Conservation (phyloP, 352 stramenopile genomes). For the Detonula confervacea region DNA sequence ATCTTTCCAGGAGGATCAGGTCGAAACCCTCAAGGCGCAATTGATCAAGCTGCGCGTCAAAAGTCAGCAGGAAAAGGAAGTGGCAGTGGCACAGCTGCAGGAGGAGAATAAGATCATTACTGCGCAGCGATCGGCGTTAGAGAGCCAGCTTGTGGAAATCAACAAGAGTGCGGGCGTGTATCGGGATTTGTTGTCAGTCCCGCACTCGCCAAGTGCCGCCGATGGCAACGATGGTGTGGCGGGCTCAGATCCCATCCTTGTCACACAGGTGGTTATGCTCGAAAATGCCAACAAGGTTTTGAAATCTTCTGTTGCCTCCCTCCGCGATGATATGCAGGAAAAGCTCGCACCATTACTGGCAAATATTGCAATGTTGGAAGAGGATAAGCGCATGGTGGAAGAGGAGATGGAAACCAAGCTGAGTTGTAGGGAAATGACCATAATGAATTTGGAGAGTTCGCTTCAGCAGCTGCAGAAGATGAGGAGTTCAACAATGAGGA, state of each 20-base stretch:
- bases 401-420: slow-evolving; percentile 55
- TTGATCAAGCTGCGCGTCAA: slow-evolving; percentile 37
- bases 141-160: slow-evolving; percentile 54
- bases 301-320: slow-evolving; percentile 34
- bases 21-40: slow-evolving; percentile 45
- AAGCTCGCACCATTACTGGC: slow-evolving; percentile 40
- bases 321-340: slow-evolving; percentile 44
- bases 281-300: slow-evolving; percentile 55
- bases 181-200: slow-evolving; percentile 16
- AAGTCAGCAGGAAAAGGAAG: slow-evolving; percentile 46
- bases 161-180: slow-evolving; percentile 41
- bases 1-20: slow-evolving; percentile 52
- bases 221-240: background rate
- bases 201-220: background rate
- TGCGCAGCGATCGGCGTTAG: slow-evolving; percentile 36
- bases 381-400: slow-evolving; percentile 54
- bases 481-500: too few species aligned
- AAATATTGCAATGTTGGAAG: slow-evolving; percentile 42
- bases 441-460: slow-evolving; percentile 45
- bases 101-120: slow-evolving; percentile 46
- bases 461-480: slow-evolving; percentile 16
- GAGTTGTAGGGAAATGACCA: slow-evolving; percentile 45
- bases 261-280: slow-evolving; percentile 51
- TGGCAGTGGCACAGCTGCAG: slow-evolving; percentile 22
- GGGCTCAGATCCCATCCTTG: slow-evolving; percentile 34